Evolutionary conservation across 2,329 filamentous ascomycete genomes (phyloP), one percentile per base, ranked within the genome.

Genomic region (Trichoderma asperellum): DNA sequence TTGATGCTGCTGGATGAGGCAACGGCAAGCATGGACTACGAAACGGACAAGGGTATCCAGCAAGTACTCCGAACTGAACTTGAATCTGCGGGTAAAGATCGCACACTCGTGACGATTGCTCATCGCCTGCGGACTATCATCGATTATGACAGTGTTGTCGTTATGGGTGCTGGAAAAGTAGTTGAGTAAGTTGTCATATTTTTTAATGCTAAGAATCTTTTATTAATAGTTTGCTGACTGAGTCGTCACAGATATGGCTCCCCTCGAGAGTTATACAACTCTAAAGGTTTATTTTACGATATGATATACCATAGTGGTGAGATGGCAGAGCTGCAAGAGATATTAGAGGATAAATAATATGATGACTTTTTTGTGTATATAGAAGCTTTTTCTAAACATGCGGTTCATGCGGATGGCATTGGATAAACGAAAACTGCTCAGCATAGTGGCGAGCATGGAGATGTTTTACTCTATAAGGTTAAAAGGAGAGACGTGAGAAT

Each of bases 1-100:
- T 78, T 88, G 32, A 83, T 88, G 80, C 76, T 88, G 2, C 80
- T 87, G 12, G 87, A 88, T 73, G 86, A 88, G 75, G 87, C 87
- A 11, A 88, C 86, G 2, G 86, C 86, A 29, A 87, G 84, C 72
- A 87, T 88, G 80, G 86, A 88, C 73, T 85, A 86, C 69, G 83
- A 86, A 75, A 87, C 86, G 32, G 86, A 88, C 70, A 79, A 81
- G 40, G 84, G 83, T 2, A 87, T 88, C 68, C 86, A 88, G 76
- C 77, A 78, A n/a, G 82, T 87, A 2, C 75, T 88, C 37, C 80
- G 85, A 18, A 76, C 79, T 10, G 85, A 86, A 71, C 81, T 88
- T 34, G 79, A 81, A 64, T 79, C 79, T 55, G 77, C 78, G 0
- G 81, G 79, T 5, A 77, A 80, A 12, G 82, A 82, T 32, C 80